Base-by-base conservation (phyloP, 352 stramenopile genomes). In the Phytophthora sp. region DNA sequence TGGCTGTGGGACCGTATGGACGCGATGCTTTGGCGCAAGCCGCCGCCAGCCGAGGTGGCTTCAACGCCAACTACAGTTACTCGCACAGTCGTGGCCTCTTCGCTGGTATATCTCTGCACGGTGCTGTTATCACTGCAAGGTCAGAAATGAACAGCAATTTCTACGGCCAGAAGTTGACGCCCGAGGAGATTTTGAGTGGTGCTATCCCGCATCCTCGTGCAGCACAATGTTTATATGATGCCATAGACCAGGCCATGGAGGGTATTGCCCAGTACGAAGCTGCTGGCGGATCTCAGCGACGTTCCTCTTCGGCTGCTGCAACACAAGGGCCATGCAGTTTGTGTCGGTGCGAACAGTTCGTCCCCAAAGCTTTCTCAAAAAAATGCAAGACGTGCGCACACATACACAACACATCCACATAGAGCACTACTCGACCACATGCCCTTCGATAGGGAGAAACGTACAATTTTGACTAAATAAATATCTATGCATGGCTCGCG, bases 101-200 rank as follows among this genome's bases (percentile, higher is more conserved):
- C 62, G 92, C 89, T 2, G 95, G 94, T 15, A 87, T 98, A 46
- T 98, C 90, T 0, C 73, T 99, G 31, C 91, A 98, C 61, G 95
- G 95, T n/a, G 91, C 92, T 23, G 71, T 98, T 8, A 91, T 99
- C 58, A 88, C 87, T 12, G 89, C 85, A 21, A 79, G 96, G 5
- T 75, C 92, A n/a, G 79, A 97, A 28, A 91, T 97, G 43, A 99
- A 98, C 75, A 93, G 92, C 72, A 97, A 97, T 34, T 98, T 98
- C 71, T 99, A 99, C 69, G 93, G 93, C 20, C 76, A 88, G 52
- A 77, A 95, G 46, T 56, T 92, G 10, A 89, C 82, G n/a, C 82
- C 87, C 0, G 76, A 89, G 28, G 79, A 89, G 45, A 94, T 96
- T 54, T 60, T 96, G 48, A 84, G 54, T 20, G 88, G 88, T 11